Percentiles rank a stretch among this genome's conserved stretches.
Evolutionary conservation across 129 eudicot genomes (phyloP).

Genomic region (Solidago caesia): DNA sequence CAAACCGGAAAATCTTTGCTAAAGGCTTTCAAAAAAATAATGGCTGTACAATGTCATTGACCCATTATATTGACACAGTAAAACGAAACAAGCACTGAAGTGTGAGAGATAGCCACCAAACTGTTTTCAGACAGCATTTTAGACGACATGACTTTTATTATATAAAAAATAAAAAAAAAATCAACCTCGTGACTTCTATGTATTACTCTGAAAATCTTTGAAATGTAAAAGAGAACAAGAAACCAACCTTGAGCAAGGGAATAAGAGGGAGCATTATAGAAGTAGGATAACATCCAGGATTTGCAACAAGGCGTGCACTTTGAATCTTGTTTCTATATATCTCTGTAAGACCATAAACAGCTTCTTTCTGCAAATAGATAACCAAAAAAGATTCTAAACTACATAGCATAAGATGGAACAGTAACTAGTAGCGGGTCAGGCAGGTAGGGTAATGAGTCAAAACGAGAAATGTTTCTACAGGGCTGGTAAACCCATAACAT

Average conservation of each 20-base stretch:
- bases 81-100: neutral
- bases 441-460: no score
- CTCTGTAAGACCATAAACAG: conserved; percentile 95
- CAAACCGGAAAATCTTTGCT: conserved; percentile 10
- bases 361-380: conserved; percentile 68
- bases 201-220: neutral
- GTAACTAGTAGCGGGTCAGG: no score
- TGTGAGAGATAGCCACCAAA: neutral
- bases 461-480: neutral
- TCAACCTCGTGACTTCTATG: no score
- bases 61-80: neutral
- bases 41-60: neutral
- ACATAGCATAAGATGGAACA: neutral
- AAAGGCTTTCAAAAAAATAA: neutral
- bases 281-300: conserved; percentile 99
- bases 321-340: conserved; percentile 68
- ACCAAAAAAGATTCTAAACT: conserved; percentile 13
- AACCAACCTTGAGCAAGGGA: conserved; percentile 78
- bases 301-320: conserved; percentile 87
- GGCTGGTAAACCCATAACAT: neutral
- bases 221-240: conserved; percentile 9
- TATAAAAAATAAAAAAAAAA: no score
- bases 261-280: conserved; percentile 87
- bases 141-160: no score
- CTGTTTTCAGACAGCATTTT: neutral